phyloP scores from a whole-genome alignment of 2,329 filamentous ascomycete genomes.

The Coniella vitis region DNA sequence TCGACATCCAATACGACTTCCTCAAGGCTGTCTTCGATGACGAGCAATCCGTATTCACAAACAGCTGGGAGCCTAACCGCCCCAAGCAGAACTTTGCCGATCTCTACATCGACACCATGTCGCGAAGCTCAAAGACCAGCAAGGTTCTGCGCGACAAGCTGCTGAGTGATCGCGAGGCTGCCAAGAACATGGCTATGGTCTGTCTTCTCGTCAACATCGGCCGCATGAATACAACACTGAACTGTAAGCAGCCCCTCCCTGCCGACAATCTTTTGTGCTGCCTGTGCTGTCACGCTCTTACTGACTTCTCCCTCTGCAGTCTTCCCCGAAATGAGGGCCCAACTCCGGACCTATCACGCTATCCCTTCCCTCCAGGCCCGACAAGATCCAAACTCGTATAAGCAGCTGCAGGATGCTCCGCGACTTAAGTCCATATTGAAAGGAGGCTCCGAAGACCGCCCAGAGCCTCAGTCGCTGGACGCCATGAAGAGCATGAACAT shows the following conservation, averaged over 20 bases:
- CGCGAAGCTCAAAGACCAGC: constrained; percentile 96
- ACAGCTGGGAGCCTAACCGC: constrained; percentile 65
- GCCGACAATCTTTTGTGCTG: constrained; percentile 1
- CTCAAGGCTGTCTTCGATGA: constrained; percentile 74
- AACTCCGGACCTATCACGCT: constrained; percentile 93
- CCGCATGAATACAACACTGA: constrained; percentile 97
- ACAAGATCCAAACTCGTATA: constrained; percentile 93
- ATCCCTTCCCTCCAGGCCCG: constrained; percentile 94
- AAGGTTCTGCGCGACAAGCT: constrained; percentile 97
- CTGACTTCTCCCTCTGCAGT: constrained; percentile 48
- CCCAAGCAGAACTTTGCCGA: constrained; percentile 81
- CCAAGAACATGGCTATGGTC: constrained; percentile 99
- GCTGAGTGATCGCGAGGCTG: constrained; percentile 81
- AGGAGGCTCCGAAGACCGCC: constrained; percentile 82
- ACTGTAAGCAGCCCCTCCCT: constrained; percentile 57
- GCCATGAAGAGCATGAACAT: constrained; percentile 64
- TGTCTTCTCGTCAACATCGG: constrained; percentile 95
- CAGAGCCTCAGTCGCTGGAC: constrained; percentile 76
- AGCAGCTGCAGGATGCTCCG: constrained; percentile 93
- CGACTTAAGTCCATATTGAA: constrained; percentile 95
- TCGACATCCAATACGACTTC: constrained; percentile 86
- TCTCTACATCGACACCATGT: constrained; percentile 98
- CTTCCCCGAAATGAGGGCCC: constrained; percentile 98
- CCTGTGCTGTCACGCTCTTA: neutral
- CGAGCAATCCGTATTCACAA: constrained; percentile 72